A percentile compares a stretch with the other conserved stretches of the same genome.
phyloP scores from a whole-genome alignment of 2,329 filamentous ascomycete genomes.

The Fusarium penzigii region DNA sequence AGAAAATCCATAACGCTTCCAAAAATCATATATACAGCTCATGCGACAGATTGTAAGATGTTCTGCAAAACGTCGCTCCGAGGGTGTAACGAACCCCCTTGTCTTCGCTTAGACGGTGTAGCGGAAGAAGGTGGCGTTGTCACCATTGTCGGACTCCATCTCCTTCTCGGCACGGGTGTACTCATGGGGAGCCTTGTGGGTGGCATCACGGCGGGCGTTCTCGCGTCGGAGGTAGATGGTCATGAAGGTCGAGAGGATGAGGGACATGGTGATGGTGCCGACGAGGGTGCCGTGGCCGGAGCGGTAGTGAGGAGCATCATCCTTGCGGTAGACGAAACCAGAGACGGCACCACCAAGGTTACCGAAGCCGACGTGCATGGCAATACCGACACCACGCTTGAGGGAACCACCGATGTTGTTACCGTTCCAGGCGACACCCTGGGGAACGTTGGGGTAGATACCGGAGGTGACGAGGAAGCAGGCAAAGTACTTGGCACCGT shows the following conservation, averaged over 20 bases:
- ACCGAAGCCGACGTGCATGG: conserved; percentile 53
- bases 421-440: conserved; percentile 59
- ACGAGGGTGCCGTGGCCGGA: conserved; percentile 61
- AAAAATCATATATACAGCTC: conserved; percentile 21
- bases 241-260: conserved; percentile 55
- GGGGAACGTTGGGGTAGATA: conserved; percentile 55
- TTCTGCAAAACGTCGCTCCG: conserved; percentile 16
- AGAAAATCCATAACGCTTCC: too few relatives aligned
- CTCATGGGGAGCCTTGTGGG: conserved; percentile 47
- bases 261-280: conserved; percentile 54
- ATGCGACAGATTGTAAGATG: conserved; percentile 25
- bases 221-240: conserved; percentile 57
- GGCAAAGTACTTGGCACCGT: conserved; percentile 48
- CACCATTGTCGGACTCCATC: conserved; percentile 55
- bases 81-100: neutral
- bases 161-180: conserved; percentile 56
- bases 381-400: conserved; percentile 57
- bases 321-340: conserved; percentile 36
- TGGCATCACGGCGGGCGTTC: conserved; percentile 53
- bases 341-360: conserved; percentile 39
- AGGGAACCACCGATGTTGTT: conserved; percentile 58
- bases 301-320: conserved; percentile 55
- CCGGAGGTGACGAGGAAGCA: conserved; percentile 44
- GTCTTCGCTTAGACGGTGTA: conserved; percentile 47
- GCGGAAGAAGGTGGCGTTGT: conserved; percentile 57